Conservation (phyloP, 2,329 filamentous ascomycete genomes). For the Beauveria brongniartii region DNA sequence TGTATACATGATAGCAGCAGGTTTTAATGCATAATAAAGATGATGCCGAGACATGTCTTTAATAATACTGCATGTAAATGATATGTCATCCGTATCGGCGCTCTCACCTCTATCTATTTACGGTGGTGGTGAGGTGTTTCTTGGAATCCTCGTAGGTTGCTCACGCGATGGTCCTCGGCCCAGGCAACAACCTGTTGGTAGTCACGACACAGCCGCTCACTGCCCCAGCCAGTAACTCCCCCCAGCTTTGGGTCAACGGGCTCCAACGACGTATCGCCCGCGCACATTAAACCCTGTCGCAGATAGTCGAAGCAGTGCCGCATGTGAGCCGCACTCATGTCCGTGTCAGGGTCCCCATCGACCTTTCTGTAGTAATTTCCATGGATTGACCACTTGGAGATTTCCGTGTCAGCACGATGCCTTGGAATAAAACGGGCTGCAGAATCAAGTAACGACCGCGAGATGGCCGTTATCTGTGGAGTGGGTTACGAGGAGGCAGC, state of each 20-base stretch:
- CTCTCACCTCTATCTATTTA: not conserved
- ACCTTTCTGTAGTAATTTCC: not conserved
- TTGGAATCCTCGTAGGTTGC: not conserved
- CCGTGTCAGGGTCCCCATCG: not conserved
- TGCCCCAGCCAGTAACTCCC: not conserved
- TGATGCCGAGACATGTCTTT: too few species aligned
- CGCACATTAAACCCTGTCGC: not conserved
- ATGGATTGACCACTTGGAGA: not conserved
- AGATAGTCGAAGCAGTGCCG: conserved; percentile 1
- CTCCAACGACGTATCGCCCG: not conserved
- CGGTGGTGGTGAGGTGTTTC: not conserved
- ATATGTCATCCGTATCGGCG: too few species aligned
- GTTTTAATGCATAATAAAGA: too few species aligned
- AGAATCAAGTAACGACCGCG: not conserved
- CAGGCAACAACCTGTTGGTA: not conserved
- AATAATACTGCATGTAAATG: not conserved
- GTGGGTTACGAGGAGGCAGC: not conserved
- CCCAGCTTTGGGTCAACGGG: not conserved
- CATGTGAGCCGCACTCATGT: not conserved
- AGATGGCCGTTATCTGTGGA: not conserved
- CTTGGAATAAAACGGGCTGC: not conserved
- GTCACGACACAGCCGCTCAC: not conserved
- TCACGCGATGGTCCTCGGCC: not conserved
- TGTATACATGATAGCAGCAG: too few species aligned
- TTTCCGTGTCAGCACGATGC: not conserved